A percentile compares a stretch with the other conserved stretches of the same genome.
Conservation (phyloP, 2,329 filamentous ascomycete genomes). For the Talaromyces funiculosus region DNA sequence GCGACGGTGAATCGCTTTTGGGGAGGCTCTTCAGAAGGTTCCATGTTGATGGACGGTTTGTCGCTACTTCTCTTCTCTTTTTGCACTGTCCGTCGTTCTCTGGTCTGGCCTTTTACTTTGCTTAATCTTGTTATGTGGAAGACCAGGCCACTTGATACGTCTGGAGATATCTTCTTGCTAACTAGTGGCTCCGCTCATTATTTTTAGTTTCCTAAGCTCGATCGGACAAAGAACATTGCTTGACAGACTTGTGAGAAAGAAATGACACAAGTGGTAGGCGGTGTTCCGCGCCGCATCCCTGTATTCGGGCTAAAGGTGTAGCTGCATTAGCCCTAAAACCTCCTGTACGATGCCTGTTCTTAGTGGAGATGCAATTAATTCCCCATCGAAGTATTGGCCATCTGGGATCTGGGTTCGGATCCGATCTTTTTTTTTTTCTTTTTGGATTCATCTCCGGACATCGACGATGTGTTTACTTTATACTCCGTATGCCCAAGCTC, state of each 20-base stretch:
- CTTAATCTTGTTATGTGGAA: neutral
- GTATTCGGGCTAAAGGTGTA: neutral
- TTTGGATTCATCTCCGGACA: neutral
- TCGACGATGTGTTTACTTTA: neutral
- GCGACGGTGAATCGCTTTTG: conserved; percentile 44
- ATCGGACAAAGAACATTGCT: no score
- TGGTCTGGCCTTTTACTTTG: neutral
- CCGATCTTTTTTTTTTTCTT: neutral
- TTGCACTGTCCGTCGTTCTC: neutral
- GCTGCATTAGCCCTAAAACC: neutral
- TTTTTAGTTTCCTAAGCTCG: no score
- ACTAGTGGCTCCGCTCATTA: neutral
- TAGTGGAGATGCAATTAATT: neutral
- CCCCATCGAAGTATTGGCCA: neutral
- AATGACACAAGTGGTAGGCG: neutral
- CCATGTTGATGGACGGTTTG: neutral
- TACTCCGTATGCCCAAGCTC: no score
- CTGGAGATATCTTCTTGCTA: neutral
- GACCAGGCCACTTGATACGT: neutral
- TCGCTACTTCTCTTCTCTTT: neutral
- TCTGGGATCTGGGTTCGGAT: neutral
- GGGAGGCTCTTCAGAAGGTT: neutral
- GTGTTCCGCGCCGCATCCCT: neutral
- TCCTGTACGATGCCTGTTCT: neutral
- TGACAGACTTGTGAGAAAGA: no score